Evolutionary conservation across 305 asterid species (phyloP), one percentile per base, ranked within the genome.

Genomic region (Withania somnifera): DNA sequence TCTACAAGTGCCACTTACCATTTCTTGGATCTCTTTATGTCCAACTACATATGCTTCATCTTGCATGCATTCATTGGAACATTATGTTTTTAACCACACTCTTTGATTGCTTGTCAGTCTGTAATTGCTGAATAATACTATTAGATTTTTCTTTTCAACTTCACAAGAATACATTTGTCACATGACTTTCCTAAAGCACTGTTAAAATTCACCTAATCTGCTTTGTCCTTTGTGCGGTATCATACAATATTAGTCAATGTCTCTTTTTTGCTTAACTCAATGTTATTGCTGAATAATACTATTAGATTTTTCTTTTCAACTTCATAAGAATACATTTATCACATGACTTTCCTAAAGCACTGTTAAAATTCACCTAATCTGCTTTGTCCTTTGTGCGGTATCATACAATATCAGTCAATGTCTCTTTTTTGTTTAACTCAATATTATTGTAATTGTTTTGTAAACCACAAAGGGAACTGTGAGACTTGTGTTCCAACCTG

Each of bases 401-500:
- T 80, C 61, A 40, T 34, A 34, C 9, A 66, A 17, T 34, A 34
- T 80, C 61, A 17, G 26, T 9, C 75, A 34, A 15, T 66, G 17
- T 8, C 75, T 66, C 26, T 17, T 17, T 15, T 66, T 66, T 17
- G 50, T 50, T 66, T n/a, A 9, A 32, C 8, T 34, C 26, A 17
- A 66, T 36, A 3, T n/a, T 66, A 34, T 34, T 34, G 51, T 66
- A 66, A 32, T 34, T 66, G 17, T 84, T 15, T 56, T 51, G 66
- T 51, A 47, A 28, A 60, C 84, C 78, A 42, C 52, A 22, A 90
- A 94, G 97, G 97, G 97, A 82, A 94, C 96, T 0, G 97, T 93
- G 50, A 90, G 95, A 34, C 95, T 94, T 86, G 83, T 94, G 56
- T 94, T 94, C 78, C 98, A 94, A 86, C 97, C 98, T 19, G 98